Percentiles rank a stretch among this genome's conserved stretches.
phyloP scores from a whole-genome alignment of 1,284 basidiomycete species.

The Ustilago nuda region DNA sequence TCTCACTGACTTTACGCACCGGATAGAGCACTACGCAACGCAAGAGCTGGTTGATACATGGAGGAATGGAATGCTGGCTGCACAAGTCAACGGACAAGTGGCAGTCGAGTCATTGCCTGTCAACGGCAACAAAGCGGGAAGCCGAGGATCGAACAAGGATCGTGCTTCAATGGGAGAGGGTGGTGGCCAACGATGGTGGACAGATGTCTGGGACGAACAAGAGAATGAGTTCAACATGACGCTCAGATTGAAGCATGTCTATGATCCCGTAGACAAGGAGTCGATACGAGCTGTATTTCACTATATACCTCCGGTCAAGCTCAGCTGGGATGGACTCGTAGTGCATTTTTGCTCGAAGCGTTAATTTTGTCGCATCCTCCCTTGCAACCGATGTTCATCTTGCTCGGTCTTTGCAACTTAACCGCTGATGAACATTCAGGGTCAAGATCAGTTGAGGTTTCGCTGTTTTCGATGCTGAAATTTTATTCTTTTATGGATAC shows the following conservation, averaged over 20 bases:
- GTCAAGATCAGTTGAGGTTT: no score
- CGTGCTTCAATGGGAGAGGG: slow-evolving; percentile 33
- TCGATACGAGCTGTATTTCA: not conserved
- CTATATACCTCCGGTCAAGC: slow-evolving; percentile 50
- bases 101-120: not conserved
- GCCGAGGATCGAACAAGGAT: not conserved
- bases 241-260: slow-evolving; percentile 13
- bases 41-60: slow-evolving; percentile 43
- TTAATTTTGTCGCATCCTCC: not conserved
- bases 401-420: no score
- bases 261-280: slow-evolving; percentile 8
- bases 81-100: slow-evolving; percentile 12
- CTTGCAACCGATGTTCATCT: no score
- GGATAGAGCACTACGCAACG: slow-evolving; percentile 55
- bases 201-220: slow-evolving; percentile 52
- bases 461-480: no score
- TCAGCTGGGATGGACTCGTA: slow-evolving; percentile 58
- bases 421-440: no score
- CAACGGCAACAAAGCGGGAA: not conserved
- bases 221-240: slow-evolving; percentile 45
- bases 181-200: slow-evolving; percentile 53
- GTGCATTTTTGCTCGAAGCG: slow-evolving; percentile 25
- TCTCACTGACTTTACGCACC: slow-evolving; percentile 64
- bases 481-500: no score
- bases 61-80: slow-evolving; percentile 39